phyloP scores from a whole-genome alignment of 768 basidiomycete species.

The Boletus sp. region DNA sequence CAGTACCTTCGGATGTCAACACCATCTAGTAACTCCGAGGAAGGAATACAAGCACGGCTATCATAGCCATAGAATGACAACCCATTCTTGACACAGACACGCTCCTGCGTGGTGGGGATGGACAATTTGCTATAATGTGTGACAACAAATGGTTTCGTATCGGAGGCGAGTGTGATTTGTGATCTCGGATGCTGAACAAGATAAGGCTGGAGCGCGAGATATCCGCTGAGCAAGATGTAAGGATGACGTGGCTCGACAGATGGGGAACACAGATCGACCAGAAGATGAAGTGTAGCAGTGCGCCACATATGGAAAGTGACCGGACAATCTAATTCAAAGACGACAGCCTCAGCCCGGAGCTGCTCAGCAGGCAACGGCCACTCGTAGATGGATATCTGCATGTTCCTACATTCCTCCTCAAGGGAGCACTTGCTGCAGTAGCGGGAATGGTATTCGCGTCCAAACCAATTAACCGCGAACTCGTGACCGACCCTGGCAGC shows the following conservation, averaged over 20 bases:
- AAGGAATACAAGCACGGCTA: background rate
- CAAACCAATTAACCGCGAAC: background rate
- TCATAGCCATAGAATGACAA: conserved; percentile 34
- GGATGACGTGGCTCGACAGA: background rate
- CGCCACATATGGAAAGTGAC: conserved; percentile 39
- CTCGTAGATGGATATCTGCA: conserved; percentile 41
- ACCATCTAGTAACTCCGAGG: conserved; percentile 9
- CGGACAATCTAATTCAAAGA: conserved; percentile 45
- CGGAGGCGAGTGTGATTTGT: conserved; percentile 38
- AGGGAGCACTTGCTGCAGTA: conserved; percentile 33
- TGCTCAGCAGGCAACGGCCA: conserved; percentile 20
- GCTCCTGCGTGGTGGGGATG: conserved; percentile 15
- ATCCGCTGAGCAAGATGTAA: conserved; percentile 2
- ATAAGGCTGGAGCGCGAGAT: background rate
- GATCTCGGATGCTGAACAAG: conserved; percentile 3
- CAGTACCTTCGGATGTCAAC: conserved; percentile 22
- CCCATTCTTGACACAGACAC: conserved; percentile 30
- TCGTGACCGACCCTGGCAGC: conserved; percentile 7
- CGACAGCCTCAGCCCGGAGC: conserved; percentile 8
- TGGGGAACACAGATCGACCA: conserved; percentile 34
- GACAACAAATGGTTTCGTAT: conserved; percentile 29
- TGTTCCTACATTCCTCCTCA: conserved; percentile 7
- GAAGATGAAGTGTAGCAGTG: conserved; percentile 20
- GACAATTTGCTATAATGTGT: conserved; percentile 31
- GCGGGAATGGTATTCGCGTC: background rate